Evolutionary conservation across 2,329 filamentous ascomycete genomes (phyloP), one percentile per base, ranked within the genome.

Genomic region (Shiraia sp.): DNA sequence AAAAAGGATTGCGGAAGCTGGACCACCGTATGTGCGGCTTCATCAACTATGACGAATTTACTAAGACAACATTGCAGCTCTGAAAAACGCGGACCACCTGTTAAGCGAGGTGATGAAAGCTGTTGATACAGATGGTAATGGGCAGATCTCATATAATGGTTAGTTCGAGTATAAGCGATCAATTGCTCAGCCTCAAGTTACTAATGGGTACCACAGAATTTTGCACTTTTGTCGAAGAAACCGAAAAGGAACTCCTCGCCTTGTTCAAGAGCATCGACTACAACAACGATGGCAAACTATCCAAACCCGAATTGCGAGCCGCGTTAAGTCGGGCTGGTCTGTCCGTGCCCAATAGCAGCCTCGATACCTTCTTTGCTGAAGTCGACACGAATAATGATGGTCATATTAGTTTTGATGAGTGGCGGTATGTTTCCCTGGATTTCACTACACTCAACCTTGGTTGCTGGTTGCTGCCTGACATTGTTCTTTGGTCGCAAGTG

Each of bases 71-170:
- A 51, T 45, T 53, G 53, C 59, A 85, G 83, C 86, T 51, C 73
- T 99, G 63, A 95, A 96, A 76, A 93, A 96, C 78, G 93, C 93
- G 65, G 88, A 95, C 69, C 77, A 81, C 26, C 83, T 97, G 76
- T 79, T 99, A 49, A 80, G 82, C 63, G 85, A 87, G 62, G 87
- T 97, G 43, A 80, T 96, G 66, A 78, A 80, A 52, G 81, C 86
- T 47, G 90, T 96, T 50, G 93, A 99, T 66, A 87, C 84, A 43
- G 90, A 91, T 65, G 82, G 84, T 17, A 90, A 97, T 69, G 90
- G 92, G 51, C 86, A 84, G 62, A 97, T 99, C 58, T 87, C 95
- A 71, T 96, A 89, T 68, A 81, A 90, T 73, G 90, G 90, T 93
- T 33, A 59, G 70, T 50, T 10, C 22, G 3, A 17, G 46, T 46